Evolutionary conservation across 108 stramenopile species (phyloP), one percentile per base, ranked within the genome.

Genomic region (Parietichytrium sp.): DNA sequence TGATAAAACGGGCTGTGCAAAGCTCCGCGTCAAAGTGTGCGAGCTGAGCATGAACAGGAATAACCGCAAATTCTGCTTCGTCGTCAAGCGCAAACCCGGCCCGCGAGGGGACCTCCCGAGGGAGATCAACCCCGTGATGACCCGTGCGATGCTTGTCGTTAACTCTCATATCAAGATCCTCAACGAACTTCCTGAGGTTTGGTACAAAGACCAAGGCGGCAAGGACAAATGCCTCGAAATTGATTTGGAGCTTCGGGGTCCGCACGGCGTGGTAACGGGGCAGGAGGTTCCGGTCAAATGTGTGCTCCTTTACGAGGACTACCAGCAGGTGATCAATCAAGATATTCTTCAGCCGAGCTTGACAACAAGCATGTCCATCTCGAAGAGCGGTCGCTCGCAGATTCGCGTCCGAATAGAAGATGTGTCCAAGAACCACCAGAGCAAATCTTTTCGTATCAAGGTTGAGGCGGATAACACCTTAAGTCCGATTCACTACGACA

Each of bases 121-220:
- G 6, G 61, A 72, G 45, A 42, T 72, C 61, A 72, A 42, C 61
- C 61, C 61, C 61, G 61, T 72, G 38, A 72, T 72, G 61, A 72
- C 61, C 20, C 61, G 61, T 6, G 61, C 61, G 12, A 72, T 72
- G 61, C 61, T 72, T 42, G 61, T 72, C 29, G 61, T 72, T 42
- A 72, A 72, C 33, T 33, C 61, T 8, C 61, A 72, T 42, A 72
- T 72, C 33, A 42, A 45, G 16, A 42, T 72, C 61, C 36, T 42
- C 20, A 72, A 72, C 61, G 61, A 72, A 45, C 36, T 72, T 25
- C 86, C 86, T 31, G 83, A 85, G 38, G 84, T 91, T 38, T 95
- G 94, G 94, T 95, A 91, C 88, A 95, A 95, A 81, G 93, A 94
- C 86, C 93, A 94, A 84, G 94, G 94, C n/a, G 93, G 93, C 8